Conservation (phyloP, 2,329 filamentous ascomycete species). For the Pestalotiopsis sp. region DNA sequence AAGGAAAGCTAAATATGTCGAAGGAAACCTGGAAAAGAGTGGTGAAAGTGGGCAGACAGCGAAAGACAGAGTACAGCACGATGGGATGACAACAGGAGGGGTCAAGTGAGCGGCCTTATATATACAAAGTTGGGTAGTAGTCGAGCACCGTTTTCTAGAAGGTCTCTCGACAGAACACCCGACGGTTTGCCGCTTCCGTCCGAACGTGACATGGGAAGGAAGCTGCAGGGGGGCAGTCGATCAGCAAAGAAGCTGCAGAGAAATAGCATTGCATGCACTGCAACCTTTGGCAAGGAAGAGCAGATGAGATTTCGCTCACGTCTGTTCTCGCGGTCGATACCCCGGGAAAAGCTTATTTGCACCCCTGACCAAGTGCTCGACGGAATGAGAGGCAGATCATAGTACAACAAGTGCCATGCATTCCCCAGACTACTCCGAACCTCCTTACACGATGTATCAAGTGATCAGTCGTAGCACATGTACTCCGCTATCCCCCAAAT, state of each 20-base stretch:
- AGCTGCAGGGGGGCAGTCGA: not conserved
- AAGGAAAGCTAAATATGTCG: not conserved
- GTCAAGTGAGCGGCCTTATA: not conserved
- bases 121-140: not conserved
- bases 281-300: not conserved
- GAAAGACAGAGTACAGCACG: not conserved
- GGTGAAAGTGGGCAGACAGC: too few relatives aligned
- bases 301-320: not conserved
- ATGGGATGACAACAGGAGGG: not conserved
- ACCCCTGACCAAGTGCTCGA: not conserved
- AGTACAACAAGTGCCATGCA: not conserved
- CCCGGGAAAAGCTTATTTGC: conserved; percentile 8
- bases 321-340: not conserved
- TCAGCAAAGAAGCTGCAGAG: not conserved
- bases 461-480: too few relatives aligned
- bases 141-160: too few relatives aligned
- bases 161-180: too few relatives aligned
- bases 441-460: too few relatives aligned
- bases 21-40: not conserved
- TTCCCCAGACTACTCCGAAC: too few relatives aligned
- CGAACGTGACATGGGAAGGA: not conserved
- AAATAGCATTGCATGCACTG: conserved; percentile 1
- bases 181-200: not conserved
- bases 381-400: not conserved
- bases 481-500: too few relatives aligned